Evolutionary conservation across 2,329 filamentous ascomycete genomes (phyloP).

Genomic region (Phyllosticta citriasiana): DNA sequence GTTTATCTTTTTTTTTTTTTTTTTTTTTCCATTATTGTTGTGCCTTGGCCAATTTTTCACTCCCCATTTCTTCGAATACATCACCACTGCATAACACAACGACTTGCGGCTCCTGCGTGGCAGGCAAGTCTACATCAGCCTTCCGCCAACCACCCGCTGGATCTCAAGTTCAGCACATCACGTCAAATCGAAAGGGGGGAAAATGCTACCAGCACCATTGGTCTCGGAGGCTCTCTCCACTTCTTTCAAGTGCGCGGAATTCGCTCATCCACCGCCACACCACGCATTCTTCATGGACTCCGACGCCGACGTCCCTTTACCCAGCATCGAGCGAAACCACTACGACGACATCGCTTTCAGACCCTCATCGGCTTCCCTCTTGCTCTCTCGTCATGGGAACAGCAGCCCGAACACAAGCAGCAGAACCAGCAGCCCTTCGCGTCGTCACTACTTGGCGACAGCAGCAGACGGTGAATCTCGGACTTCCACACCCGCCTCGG

Average conservation of each 20-base stretch:
- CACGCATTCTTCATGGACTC: constrained; percentile 25
- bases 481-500: background rate
- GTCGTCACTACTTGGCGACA: background rate
- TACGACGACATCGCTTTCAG: constrained; percentile 11
- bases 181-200: background rate
- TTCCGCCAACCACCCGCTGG: background rate
- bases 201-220: background rate
- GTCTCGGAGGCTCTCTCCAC: background rate
- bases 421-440: constrained; percentile 1
- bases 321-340: constrained; percentile 22
- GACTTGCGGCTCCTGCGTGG: background rate
- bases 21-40: no score
- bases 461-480: background rate
- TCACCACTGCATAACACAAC: background rate
- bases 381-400: background rate
- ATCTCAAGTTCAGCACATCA: background rate
- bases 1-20: background rate
- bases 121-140: background rate
- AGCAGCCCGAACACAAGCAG: background rate
- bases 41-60: background rate
- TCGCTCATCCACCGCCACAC: background rate
- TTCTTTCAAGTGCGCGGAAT: background rate
- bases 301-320: constrained; percentile 20
- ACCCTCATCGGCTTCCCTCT: background rate
- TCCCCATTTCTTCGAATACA: background rate